Evolutionary conservation across 345 rosid genomes (phyloP).

Genomic region (Aquilaria malaccensis): DNA sequence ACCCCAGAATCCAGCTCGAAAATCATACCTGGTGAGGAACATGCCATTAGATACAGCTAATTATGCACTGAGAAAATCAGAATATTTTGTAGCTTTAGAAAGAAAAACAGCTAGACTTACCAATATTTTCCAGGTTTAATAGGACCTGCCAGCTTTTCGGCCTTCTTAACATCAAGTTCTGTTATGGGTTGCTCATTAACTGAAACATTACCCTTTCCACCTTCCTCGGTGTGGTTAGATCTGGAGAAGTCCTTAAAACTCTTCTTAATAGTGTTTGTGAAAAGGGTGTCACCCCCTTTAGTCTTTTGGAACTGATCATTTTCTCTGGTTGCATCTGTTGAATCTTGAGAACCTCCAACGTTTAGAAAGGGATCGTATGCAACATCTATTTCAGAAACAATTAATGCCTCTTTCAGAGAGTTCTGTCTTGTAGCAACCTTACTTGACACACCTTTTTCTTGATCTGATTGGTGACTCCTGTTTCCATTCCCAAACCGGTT

Average conservation of each 20-base stretch:
- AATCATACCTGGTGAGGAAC: constrained; percentile 54
- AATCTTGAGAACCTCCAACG: constrained; percentile 32
- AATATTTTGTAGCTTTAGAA: not conserved
- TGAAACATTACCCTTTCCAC: constrained; percentile 30
- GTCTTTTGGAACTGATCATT: constrained; percentile 18
- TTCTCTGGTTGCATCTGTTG: constrained; percentile 29
- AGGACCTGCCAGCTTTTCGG: constrained; percentile 66
- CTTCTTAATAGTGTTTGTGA: constrained; percentile 29
- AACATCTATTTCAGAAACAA: constrained; percentile 32
- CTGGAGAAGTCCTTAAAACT: constrained; percentile 11
- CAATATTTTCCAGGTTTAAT: constrained; percentile 72
- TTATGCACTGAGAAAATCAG: not conserved
- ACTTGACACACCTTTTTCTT: constrained; percentile 26
- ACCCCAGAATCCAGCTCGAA: constrained; percentile 81
- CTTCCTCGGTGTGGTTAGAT: constrained; percentile 20
- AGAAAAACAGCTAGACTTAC: constrained; percentile 23
- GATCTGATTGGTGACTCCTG: constrained; percentile 21
- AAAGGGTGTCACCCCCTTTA: constrained; percentile 36
- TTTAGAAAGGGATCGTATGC: constrained; percentile 29
- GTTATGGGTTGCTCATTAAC: constrained; percentile 61
- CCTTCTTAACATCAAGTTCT: constrained; percentile 37
- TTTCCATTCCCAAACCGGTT: constrained; percentile 24
- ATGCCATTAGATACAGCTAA: not conserved
- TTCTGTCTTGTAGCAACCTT: constrained; percentile 30
- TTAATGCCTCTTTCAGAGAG: constrained; percentile 21